A percentile compares a stretch with the other conserved stretches of the same genome.
Evolutionary conservation across 2,329 filamentous ascomycete species (phyloP).

Genomic region (Penicillium sp.): DNA sequence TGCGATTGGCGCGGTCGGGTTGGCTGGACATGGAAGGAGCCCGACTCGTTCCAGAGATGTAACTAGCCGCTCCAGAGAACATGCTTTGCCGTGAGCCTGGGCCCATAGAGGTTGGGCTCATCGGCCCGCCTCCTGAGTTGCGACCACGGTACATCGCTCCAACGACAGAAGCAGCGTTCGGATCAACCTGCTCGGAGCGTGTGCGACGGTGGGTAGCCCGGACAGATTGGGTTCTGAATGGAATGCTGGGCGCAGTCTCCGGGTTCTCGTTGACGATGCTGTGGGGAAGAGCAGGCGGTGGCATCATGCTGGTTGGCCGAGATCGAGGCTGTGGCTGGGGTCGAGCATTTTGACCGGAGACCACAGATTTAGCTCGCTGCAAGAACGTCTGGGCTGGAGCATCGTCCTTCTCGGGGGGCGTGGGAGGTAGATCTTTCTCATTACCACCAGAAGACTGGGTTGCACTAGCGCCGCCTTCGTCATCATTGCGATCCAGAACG

Average conservation of each 20-base stretch:
- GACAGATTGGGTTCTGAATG: conserved; percentile 48
- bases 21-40: conserved; percentile 56
- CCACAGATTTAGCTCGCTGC: conserved; percentile 64
- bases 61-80: conserved; percentile 46
- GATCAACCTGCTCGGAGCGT: conserved; percentile 53
- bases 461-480: conserved; percentile 38
- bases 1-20: conserved; percentile 55
- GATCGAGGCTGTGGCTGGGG: conserved; percentile 47
- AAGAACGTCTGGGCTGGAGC: conserved; percentile 54
- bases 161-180: conserved; percentile 70
- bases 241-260: conserved; percentile 53
- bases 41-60: conserved; percentile 60
- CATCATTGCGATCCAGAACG: conserved; percentile 80
- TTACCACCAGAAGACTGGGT: conserved; percentile 36
- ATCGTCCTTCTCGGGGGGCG: conserved; percentile 63
- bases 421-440: conserved; percentile 84
- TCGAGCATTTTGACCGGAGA: conserved; percentile 47
- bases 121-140: conserved; percentile 52
- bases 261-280: conserved; percentile 51
- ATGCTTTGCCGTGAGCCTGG: conserved; percentile 46
- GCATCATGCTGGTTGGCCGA: conserved; percentile 51
- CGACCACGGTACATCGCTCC: conserved; percentile 86
- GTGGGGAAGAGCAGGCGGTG: conserved; percentile 34
- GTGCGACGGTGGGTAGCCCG: conserved; percentile 51
- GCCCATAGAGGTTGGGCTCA: conserved; percentile 56